Base-by-base conservation (phyloP, 164 flowering plant species). In the Macadamia integrifolia region DNA sequence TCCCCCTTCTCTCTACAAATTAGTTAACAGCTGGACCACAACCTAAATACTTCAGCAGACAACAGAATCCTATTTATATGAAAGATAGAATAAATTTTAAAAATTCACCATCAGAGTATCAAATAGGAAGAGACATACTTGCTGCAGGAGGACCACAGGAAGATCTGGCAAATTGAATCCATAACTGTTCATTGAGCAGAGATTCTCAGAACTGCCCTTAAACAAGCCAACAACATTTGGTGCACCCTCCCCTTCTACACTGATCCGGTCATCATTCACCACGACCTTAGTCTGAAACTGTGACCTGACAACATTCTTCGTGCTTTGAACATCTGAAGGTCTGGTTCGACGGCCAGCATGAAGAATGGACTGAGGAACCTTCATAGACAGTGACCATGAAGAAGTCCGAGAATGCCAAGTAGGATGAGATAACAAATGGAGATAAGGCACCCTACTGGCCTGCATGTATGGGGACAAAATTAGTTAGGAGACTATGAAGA, bases 331-430 rank as follows among this genome's bases (percentile, higher is more conserved):
- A 69, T 79, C 81, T 50, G 82, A 69, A 52, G 73, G 70, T 65
- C 62, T 76, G 29, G 80, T 69, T 70, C 73, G 78, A 68, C 67
- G 50, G 52, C 80, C 72, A 60, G 81, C 77, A 73, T 74, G 81
- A 66, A 84, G 80, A 67, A 81, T 84, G 62, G 92, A 84, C 64
- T 78, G 82, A 62, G 97, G 96, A 80, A 90, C 79, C 71, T 78
- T 84, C 87, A 90, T 71, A 28, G 74, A 85, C 62, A 94, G 80
- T 42, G 96, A 85, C 99, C 99, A 94, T 35, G 97, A 84, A 66
- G 99, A 92, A 50, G 80, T 87, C 42, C 98, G 88, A 73, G 99
- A 89, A 79, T 88, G 84, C 98, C 99, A 92, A 29, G 97, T 90
- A 15, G 97, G 92, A 77, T 89, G 88, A 53, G 97, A 84, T 66